Conservation (phyloP, 495 filamentous ascomycete species). For the Chaetomium fimeti region DNA sequence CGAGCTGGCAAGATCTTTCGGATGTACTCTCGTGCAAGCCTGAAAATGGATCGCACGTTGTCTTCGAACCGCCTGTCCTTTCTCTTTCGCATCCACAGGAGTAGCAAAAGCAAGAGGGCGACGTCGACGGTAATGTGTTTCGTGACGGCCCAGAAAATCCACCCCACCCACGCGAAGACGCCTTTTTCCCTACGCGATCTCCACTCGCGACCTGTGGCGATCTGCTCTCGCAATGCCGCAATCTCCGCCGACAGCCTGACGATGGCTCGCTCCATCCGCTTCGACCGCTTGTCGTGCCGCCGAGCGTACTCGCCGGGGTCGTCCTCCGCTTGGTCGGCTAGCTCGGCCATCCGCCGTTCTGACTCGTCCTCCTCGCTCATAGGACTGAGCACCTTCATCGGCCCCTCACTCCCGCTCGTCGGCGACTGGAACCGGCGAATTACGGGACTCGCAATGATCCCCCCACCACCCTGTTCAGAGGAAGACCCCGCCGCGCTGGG, state of each 20-base stretch:
- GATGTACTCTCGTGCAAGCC: constrained; percentile 59
- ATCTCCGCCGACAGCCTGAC: constrained; percentile 90
- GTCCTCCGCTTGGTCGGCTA: constrained; percentile 44
- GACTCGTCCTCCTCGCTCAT: constrained; percentile 76
- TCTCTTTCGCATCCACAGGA: constrained; percentile 76
- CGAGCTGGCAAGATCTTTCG: constrained; percentile 54
- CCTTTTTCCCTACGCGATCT: constrained; percentile 53
- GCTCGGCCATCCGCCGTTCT: constrained; percentile 48
- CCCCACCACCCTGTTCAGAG: constrained; percentile 38
- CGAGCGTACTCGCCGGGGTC: constrained; percentile 45
- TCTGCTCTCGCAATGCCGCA: constrained; percentile 88
- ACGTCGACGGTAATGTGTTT: constrained; percentile 74
- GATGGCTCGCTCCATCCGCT: constrained; percentile 80
- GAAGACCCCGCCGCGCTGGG: constrained; percentile 58
- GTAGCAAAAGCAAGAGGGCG: constrained; percentile 63
- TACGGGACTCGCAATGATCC: constrained; percentile 28
- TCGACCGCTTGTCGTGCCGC: constrained; percentile 66
- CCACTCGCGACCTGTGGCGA: constrained; percentile 65
- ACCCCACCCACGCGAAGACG: constrained; percentile 67
- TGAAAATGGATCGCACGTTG: constrained; percentile 64
- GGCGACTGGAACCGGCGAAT: constrained; percentile 46
- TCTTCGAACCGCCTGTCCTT: constrained; percentile 77
- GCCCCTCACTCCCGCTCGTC: constrained; percentile 49
- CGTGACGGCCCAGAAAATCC: constrained; percentile 65
- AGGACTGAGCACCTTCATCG: constrained; percentile 71